Percentiles rank a stretch among this genome's conserved stretches.
phyloP scores from a whole-genome alignment of 352 stramenopile species.

The Thalassiosira livingstoniorum region DNA sequence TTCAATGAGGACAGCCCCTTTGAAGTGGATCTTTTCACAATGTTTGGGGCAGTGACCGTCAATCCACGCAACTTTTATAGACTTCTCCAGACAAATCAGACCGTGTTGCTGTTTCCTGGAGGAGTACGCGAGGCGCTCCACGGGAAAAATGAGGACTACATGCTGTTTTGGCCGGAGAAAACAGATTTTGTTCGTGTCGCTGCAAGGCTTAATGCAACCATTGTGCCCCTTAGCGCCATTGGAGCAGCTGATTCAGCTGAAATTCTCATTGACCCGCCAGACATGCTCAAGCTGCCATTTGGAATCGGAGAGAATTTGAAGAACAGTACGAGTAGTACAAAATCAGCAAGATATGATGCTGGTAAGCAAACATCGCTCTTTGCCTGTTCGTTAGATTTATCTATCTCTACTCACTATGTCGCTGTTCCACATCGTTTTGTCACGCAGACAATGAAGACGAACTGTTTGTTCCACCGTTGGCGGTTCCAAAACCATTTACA shows the following conservation, averaged over 20 bases:
- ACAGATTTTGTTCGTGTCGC: constrained; percentile 87
- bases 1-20: constrained; percentile 66
- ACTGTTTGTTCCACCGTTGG: constrained; percentile 74
- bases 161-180: constrained; percentile 87
- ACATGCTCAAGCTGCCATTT: constrained; percentile 79
- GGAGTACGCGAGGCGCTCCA: constrained; percentile 85
- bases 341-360: constrained; percentile 68
- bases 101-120: constrained; percentile 86
- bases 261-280: constrained; percentile 72
- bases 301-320: constrained; percentile 64
- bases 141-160: constrained; percentile 81
- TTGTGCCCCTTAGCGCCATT: constrained; percentile 85
- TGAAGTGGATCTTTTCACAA: constrained; percentile 59
- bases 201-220: constrained; percentile 86
- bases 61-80: constrained; percentile 86
- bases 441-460: constrained; percentile 64
- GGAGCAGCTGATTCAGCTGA: constrained; percentile 84
- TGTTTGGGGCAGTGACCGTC: constrained; percentile 81
- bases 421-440: no score
- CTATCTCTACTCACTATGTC: no score
- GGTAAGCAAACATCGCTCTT: no score
- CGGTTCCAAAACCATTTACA: constrained; percentile 74
- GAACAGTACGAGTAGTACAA: constrained; percentile 61
- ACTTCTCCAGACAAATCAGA: constrained; percentile 83
- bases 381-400: no score